Evolutionary conservation across 2,329 filamentous ascomycete species (phyloP), one percentile per base, ranked within the genome.

Genomic region (Neopestalotiopsis clavispora): DNA sequence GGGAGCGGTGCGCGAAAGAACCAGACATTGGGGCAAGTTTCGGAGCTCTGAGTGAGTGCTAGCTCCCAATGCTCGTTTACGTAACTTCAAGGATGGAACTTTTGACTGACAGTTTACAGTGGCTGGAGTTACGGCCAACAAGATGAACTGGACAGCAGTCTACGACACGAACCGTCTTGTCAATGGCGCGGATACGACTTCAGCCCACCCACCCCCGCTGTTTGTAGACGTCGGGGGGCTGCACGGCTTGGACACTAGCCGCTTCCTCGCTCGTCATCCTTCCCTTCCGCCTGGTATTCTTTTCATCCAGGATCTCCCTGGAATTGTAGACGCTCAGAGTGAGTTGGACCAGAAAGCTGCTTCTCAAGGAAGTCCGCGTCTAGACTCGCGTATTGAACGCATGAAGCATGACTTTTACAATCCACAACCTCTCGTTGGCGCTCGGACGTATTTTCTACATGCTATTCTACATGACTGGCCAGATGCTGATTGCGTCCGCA

Each of bases 151-250:
- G 75, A 71, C 75, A 2, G 65, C 74, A 7, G 73, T 74, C 58
- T 77, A 74, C 62, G 74, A 76, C 65, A 76, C 74, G 1, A 61
- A 28, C 3, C 56, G 70, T 2, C 69, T 77, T 4, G 14, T 77
- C 4, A 65, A 75, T 0, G 74, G 75, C 0, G 74, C 74, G 1
- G 74, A 74, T 1, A 56, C 75, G 28, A 72, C 67, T 4, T 69
- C 75, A 3, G 76, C 78, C 3, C 74, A 75, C 2, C 13, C 45
- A 49, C 45, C 45, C 7, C 76, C 82, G 9, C 67, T 84, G 4
- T 65, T 75, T 14, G 80, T 84, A 14, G 82, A 84, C 40, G 72
- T 84, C 3, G 82, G 81, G 6, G 82, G 82, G 0, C 79, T 79
- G 60, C 75, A 80, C 40, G 82, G 82, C 1, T 76, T 82, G 58